These are phyloP conservation scores for Chaetothyriales sp. DNA, from an alignment of 2,329 filamentous ascomycete genomes.

Conservation along the genomic window DNA sequence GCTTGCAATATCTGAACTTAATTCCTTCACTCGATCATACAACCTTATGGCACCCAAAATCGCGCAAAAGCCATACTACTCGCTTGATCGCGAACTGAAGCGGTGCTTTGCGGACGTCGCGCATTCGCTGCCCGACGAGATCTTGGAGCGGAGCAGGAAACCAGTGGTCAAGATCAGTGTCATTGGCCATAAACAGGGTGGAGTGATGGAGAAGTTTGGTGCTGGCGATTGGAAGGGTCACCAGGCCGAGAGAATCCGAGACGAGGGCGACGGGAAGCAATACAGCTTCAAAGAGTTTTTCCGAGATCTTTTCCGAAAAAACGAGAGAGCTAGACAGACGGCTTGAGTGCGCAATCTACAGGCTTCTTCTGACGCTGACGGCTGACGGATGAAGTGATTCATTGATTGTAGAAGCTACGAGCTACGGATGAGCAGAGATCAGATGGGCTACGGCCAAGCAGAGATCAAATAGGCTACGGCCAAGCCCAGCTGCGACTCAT, in stretches of 20 bases:
- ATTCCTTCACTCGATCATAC: constrained; percentile 69
- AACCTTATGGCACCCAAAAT: constrained; percentile 88
- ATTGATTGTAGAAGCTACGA: no score
- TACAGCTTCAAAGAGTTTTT: constrained; percentile 87
- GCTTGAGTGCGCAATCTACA: not conserved
- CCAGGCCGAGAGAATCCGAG: constrained; percentile 47
- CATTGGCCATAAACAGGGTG: constrained; percentile 30
- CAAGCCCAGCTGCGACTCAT: no score
- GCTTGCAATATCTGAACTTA: constrained; percentile 64
- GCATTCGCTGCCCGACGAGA: constrained; percentile 57
- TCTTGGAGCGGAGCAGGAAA: constrained; percentile 52
- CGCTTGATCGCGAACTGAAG: constrained; percentile 64
- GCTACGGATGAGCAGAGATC: no score
- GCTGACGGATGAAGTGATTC: no score
- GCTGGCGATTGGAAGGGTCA: constrained; percentile 28
- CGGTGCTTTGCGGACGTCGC: constrained; percentile 79
- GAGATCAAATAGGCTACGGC: no score
- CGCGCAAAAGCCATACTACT: constrained; percentile 86
- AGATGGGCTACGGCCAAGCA: no score
- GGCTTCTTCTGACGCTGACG: no score
- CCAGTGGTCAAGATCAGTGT: constrained; percentile 32
- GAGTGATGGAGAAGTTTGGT: constrained; percentile 50
- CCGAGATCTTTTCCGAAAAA: constrained; percentile 55
- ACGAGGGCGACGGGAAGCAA: constrained; percentile 52
- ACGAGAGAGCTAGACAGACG: constrained; percentile 2